A percentile compares a stretch with the other conserved stretches of the same genome.
phyloP scores from a whole-genome alignment of 2,329 filamentous ascomycete species.

The Apiospora koreana region DNA sequence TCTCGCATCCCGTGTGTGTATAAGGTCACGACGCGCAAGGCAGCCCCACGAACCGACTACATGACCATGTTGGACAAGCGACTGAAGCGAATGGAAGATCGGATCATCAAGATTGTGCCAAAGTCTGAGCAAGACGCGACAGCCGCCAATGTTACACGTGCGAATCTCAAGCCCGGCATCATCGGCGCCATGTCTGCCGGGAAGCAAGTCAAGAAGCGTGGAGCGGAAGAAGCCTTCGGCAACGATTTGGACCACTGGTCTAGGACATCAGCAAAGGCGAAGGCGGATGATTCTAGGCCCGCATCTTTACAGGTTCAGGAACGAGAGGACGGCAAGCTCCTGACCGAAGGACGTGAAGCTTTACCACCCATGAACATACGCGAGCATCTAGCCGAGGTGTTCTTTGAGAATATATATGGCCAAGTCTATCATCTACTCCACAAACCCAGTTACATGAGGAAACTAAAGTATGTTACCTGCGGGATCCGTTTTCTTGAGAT shows the following conservation, averaged over 20 bases:
- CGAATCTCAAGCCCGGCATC: slow-evolving; percentile 79
- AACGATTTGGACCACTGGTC: slow-evolving; percentile 82
- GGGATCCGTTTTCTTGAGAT: slow-evolving; percentile 4
- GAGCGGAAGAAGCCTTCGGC: slow-evolving; percentile 84
- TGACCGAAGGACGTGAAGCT: slow-evolving; percentile 80
- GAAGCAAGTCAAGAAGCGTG: slow-evolving; percentile 76
- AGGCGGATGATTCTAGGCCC: slow-evolving; percentile 48
- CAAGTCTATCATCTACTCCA: slow-evolving; percentile 94
- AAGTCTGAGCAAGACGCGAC: slow-evolving; percentile 75
- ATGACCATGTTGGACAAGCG: slow-evolving; percentile 99
- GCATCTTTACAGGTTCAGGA: slow-evolving; percentile 61
- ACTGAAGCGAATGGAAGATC: slow-evolving; percentile 94
- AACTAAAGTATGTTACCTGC: slow-evolving; percentile 60
- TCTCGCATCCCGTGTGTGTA: slow-evolving; percentile 96
- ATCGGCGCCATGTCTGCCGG: slow-evolving; percentile 50
- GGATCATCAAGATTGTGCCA: slow-evolving; percentile 92
- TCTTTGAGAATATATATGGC: slow-evolving; percentile 94
- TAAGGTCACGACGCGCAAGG: slow-evolving; percentile 93
- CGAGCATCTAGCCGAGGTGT: slow-evolving; percentile 89
- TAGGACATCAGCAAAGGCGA: slow-evolving; percentile 55
- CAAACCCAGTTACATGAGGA: slow-evolving; percentile 96
- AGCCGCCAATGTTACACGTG: slow-evolving; percentile 69
- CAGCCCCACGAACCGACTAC: slow-evolving; percentile 92
- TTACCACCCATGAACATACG: slow-evolving; percentile 86
- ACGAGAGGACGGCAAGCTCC: slow-evolving; percentile 72